These are phyloP conservation scores for Penicillium sclerotiorum DNA, from an alignment of 2,329 filamentous ascomycete species.

Conservation along the genomic window DNA sequence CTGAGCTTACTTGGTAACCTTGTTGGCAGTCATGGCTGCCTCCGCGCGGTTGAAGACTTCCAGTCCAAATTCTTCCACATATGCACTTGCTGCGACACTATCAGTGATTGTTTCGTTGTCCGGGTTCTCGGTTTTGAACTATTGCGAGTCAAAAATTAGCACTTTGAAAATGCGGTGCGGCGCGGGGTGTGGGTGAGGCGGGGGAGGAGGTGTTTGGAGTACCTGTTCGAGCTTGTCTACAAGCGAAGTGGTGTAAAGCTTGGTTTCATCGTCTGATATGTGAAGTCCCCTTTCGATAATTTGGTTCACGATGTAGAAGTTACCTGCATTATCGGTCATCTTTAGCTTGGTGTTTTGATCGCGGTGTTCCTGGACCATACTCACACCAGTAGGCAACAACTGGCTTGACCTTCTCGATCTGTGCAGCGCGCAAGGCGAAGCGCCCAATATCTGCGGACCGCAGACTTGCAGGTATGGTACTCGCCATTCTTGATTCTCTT, in stretches of 20 bases:
- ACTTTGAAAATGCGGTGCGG: not conserved
- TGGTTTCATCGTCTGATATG: slow-evolving; percentile 73
- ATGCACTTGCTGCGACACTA: slow-evolving; percentile 83
- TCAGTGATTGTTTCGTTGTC: slow-evolving; percentile 83
- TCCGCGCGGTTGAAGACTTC: slow-evolving; percentile 86
- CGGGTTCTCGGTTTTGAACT: slow-evolving; percentile 72
- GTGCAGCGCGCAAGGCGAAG: slow-evolving; percentile 79
- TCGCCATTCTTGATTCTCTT: slow-evolving; percentile 62
- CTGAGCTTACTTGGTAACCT: slow-evolving; percentile 69
- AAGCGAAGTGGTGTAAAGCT: slow-evolving; percentile 76
- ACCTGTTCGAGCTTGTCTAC: slow-evolving; percentile 91
- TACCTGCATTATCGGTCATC: slow-evolving; percentile 56
- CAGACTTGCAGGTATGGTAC: slow-evolving; percentile 69
- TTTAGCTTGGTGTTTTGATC: slow-evolving; percentile 17
- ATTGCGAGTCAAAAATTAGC: slow-evolving; percentile 14
- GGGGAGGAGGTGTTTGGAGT: slow-evolving; percentile 24
- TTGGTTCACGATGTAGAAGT: slow-evolving; percentile 91
- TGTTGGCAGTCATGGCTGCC: slow-evolving; percentile 77
- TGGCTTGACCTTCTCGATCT: slow-evolving; percentile 82
- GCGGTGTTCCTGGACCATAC: slow-evolving; percentile 37
- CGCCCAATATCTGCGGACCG: slow-evolving; percentile 80
- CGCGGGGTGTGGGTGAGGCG: not conserved
- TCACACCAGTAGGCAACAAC: slow-evolving; percentile 94
- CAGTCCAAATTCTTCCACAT: slow-evolving; percentile 90
- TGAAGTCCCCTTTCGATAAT: slow-evolving; percentile 83